Base-by-base conservation (phyloP, 2,329 filamentous ascomycete species). In the Daldinia sp. region DNA sequence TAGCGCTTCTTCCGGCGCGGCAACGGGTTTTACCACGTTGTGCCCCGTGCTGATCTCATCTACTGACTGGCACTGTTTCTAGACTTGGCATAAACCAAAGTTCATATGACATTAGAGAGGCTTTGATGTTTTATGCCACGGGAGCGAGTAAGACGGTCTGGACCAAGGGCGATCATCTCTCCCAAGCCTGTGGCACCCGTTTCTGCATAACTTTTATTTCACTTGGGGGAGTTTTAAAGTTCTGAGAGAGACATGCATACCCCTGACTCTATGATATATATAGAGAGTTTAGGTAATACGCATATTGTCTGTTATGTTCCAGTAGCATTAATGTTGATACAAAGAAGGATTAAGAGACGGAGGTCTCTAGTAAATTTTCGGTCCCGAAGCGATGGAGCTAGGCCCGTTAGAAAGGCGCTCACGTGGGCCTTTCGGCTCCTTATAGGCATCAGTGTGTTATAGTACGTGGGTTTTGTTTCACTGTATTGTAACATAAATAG, bases 181-280 rank as follows among this genome's bases (percentile, higher is more conserved):
- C 58, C 68, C 64, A 59, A 26, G 60, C 20, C 61, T 33, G 54
- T 60, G 65, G 61, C 30, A 70, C 61, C 37, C 30, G 35, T 23
- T n/a, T 54, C 53, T 28, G 20, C 35, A 63, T 57, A 57, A n/a
- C 28, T 42, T n/a, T 48, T 33, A 33, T 41, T 53, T 39, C 51
- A 60, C 30, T 53, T 53, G 54, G 33, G 6, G 28, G 35, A 2
- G 10, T 7, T 60, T 65, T 70, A 68, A 63, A 51, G 61, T 68
- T 70, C 61, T 68, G 55, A 70, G 68, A 67, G 39, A 58, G 53
- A 59, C 61, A 65, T 65, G 46, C 55, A 65, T 56, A 65, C 65
- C 65, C 57, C 65, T 65, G 65, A 42, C 23, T 60, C 18, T 60
- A 20, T 23, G 33, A 42, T 51, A 56, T 56, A 56, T 28, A 56